Base-by-base conservation (phyloP, 2,329 filamentous ascomycete species). In the Penicillium sp. region DNA sequence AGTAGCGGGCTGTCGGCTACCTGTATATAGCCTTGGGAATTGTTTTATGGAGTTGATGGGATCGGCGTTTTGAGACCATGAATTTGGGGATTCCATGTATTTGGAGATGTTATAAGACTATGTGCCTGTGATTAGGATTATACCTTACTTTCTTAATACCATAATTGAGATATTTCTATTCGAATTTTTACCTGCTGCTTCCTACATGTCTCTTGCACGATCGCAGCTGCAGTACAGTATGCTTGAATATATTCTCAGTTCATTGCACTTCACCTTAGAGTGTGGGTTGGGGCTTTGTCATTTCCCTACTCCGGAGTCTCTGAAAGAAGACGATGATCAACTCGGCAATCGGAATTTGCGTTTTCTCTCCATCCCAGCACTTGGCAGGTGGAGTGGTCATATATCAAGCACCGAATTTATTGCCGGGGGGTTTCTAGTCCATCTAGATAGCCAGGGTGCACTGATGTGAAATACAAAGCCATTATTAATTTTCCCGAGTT, bases 201-300 rank as follows among this genome's bases (percentile, higher is more conserved):
- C 3, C 2, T 8, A 13, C 13, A 7, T 15, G 31, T 13, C 13
- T 18, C 32, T 35, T 7, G 4, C 8, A 4, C 18, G n/a, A 29
- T 44, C 33, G 50, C 4, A 44, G 32, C 20, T 42, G 42, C 15
- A 49, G 40, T 6, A 58, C 13, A 5, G 51, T 32, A 44, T 47
- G 45, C 3, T 60, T 67, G 49, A 73, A 74, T 1, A 69, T 59
- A 50, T 72, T 69, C 3, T 7, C 32, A 18, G n/a, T 18, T 18
- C 15, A 18, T 18, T 18, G 15, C 15, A 18, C 15, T 18, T 18
- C 15, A 2, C 15, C 15, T 18, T 18, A 18, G 2, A 18, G 15
- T 18, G 15, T 18, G 15, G 15, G 15, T 18, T 18, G 15, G 15
- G 15, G 15, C 15, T 18, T 18, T 18, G 15, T 18, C 15, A 18